Conservation (phyloP, 2,329 filamentous ascomycete genomes). For the Myriangium duriaei region DNA sequence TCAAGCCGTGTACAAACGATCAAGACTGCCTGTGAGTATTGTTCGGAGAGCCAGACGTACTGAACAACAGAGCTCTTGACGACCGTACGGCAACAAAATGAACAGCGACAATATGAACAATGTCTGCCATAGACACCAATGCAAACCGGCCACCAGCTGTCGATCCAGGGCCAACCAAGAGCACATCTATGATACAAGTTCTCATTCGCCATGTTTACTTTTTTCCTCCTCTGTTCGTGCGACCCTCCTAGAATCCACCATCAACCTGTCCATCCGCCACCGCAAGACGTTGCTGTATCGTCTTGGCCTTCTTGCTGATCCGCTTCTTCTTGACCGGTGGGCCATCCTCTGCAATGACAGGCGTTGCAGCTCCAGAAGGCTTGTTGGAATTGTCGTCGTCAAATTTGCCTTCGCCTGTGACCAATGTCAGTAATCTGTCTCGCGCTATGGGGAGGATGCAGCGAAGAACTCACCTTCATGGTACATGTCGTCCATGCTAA, state of each 20-base stretch:
- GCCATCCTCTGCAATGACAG: conserved; percentile 40
- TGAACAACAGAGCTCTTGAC: no score
- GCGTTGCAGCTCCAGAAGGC: conserved; percentile 74
- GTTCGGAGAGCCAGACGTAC: no score
- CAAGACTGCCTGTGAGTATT: no score
- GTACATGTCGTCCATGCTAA: conserved; percentile 88
- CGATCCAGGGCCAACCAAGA: no score
- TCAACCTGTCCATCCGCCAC: conserved; percentile 33
- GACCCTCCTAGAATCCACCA: background rate
- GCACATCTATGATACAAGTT: no score
- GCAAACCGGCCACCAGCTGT: no score
- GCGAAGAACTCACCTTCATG: conserved; percentile 71
- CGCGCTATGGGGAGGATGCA: conserved; percentile 10
- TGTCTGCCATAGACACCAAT: no score
- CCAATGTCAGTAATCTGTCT: conserved; percentile 21
- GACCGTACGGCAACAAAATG: no score
- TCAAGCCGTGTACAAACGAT: no score
- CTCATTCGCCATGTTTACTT: no score
- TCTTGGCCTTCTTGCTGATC: conserved; percentile 40
- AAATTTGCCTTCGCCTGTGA: conserved; percentile 83
- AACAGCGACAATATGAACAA: no score
- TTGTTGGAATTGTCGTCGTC: conserved; percentile 79
- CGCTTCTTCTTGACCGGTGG: conserved; percentile 40
- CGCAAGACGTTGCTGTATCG: conserved; percentile 36
- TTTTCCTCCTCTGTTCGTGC: background rate